phyloP scores from a whole-genome alignment of 208 protist genomes.

The Leishmania lainsoni region DNA sequence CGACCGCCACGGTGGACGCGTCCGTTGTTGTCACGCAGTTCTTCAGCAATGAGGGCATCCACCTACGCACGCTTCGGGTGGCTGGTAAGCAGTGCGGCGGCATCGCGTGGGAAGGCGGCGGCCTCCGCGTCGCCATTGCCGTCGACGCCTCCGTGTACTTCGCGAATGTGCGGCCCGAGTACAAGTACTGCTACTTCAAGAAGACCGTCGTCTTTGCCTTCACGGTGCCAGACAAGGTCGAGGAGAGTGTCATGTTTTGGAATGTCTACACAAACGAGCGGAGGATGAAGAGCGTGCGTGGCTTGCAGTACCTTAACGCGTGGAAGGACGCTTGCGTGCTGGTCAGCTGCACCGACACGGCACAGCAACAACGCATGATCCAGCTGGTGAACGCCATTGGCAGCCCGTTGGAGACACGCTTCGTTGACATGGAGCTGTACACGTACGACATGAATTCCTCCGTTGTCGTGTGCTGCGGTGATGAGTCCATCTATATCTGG shows the following conservation, averaged over 20 bases:
- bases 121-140: conserved; percentile 94
- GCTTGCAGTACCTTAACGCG: conserved; percentile 78
- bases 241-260: conserved; percentile 96
- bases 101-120: conserved; percentile 94
- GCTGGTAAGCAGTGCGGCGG: conserved; percentile 83
- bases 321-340: conserved; percentile 90
- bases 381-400: conserved; percentile 96
- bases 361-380: conserved; percentile 69
- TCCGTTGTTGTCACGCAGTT: conserved; percentile 91
- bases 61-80: conserved; percentile 93
- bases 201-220: conserved; percentile 94
- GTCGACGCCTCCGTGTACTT: conserved; percentile 97
- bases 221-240: conserved; percentile 85
- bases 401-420: conserved; percentile 91
- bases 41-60: conserved; percentile 90
- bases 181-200: conserved; percentile 95
- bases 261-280: conserved; percentile 93
- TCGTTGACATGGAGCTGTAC: conserved; percentile 91
- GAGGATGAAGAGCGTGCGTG: conserved; percentile 88
- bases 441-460: conserved; percentile 89
- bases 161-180: conserved; percentile 95
- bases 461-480: conserved; percentile 91
- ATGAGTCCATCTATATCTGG: conserved; percentile 95
- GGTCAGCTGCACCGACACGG: conserved; percentile 70
- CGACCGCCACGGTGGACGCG: conserved; percentile 20